phyloP scores from a whole-genome alignment of 176 grass and related monocot species.

The Triticum aestivum region IWGSC_CS_RefSeq_v2.1 NC_057801.1:465797668-465798167 shows the following conservation, averaged over 20 bases:
- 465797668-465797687: too few relatives aligned
- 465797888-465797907: conserved; percentile 52
- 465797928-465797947: conserved; percentile 38
- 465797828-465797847: background rate
- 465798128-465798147: conserved; percentile 42
- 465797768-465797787: conserved; percentile 1
- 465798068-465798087: conserved; percentile 24
- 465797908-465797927: conserved; percentile 21
- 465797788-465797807: conserved; percentile 53
- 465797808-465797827: conserved; percentile 67
- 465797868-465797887: conserved; percentile 10
- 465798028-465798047: conserved; percentile 54
- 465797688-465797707: too few relatives aligned
- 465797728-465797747: too few relatives aligned
- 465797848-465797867: conserved; percentile 55
- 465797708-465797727: too few relatives aligned
- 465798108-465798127: conserved; percentile 44
- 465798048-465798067: conserved; percentile 55
- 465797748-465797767: background rate
- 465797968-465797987: conserved; percentile 48
- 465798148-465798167: conserved; percentile 25
- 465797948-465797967: conserved; percentile 38
- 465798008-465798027: conserved; percentile 77
- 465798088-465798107: conserved; percentile 40
- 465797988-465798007: conserved; percentile 69